Base-by-base conservation (phyloP, 108 stramenopile genomes). In the Cylindrotheca fusiformis region DNA sequence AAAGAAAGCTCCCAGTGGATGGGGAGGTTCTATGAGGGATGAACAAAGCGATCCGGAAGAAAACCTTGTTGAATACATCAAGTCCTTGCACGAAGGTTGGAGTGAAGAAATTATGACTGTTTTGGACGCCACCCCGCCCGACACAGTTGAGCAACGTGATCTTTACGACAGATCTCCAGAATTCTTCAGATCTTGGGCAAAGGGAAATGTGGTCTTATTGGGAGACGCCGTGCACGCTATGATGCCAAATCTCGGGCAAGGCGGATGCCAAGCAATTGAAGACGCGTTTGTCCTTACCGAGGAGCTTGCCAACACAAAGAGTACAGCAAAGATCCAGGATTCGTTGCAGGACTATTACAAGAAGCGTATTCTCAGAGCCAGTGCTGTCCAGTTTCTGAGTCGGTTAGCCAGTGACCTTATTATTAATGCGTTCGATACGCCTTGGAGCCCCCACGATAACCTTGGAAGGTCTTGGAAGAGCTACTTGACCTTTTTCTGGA, bases 221-320 rank as follows among this genome's bases (percentile, higher is more conserved):
- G 97, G 97, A 14, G 97, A 98, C 76, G 94, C 96, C 6, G 71
- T 78, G 4, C 68, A 79, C 56, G 92, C 97, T 36, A 98, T 98
- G 97, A 98, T 98, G 97, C 97, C 97, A 3, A 98, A 98, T 69
- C 79, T 98, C 22, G 97, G 97, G 12, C 90, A 91, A 67, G 97
- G 97, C 31, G 97, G 96, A 47, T 96, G 97, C 65, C 96, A 97
- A 75, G 95, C 96, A 14, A 95, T 96, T 66, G 96, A 98, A 69
- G 97, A 98, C 77, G 95, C 94, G 23, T 98, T 81, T 68, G 81
- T 96, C 45, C 88, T 97, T 21, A 77, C 95, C 33, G 91, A 97
- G 59, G 76, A 75, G 33, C 80, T 97, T 55, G 91, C 91, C 24
- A 68, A 67, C 12, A 74, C 77, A 48, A 92, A 86, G 48, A 74